Evolutionary conservation across 495 filamentous ascomycete species (phyloP).

Genomic region (Xylaria bambusicola): DNA sequence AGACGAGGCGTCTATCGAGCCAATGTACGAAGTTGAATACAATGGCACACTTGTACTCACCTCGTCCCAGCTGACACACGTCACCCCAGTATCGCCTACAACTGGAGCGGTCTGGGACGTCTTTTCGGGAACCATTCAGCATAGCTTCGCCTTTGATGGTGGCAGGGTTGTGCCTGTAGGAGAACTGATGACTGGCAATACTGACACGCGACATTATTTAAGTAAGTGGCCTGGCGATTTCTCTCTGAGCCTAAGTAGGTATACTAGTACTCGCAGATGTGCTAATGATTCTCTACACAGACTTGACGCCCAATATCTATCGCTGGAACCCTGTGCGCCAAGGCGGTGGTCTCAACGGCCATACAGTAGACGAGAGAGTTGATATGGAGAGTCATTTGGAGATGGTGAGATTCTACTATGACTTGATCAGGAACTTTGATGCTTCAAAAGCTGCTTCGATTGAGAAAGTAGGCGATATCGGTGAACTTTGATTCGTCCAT

Average conservation of each 20-base stretch:
- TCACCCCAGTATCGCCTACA: constrained; percentile 61
- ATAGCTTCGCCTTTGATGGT: constrained; percentile 54
- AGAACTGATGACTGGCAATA: constrained; percentile 71
- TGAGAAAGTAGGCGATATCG: constrained; percentile 15
- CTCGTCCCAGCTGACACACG: constrained; percentile 43
- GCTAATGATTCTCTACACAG: constrained; percentile 53
- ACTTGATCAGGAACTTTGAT: constrained; percentile 43
- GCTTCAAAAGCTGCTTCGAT: constrained; percentile 24
- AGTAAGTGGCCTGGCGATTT: constrained; percentile 42
- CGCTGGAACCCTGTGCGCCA: constrained; percentile 56
- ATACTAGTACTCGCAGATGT: constrained; percentile 32
- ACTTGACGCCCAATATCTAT: constrained; percentile 59
- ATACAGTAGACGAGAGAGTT: constrained; percentile 59
- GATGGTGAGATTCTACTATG: constrained; percentile 54
- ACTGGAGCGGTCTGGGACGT: constrained; percentile 45
- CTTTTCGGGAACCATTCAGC: constrained; percentile 62
- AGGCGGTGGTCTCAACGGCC: constrained; percentile 50
- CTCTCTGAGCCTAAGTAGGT: constrained; percentile 24
- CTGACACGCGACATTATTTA: constrained; percentile 57
- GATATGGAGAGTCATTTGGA: constrained; percentile 57
- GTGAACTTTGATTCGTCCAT: constrained; percentile 23
- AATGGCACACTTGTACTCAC: constrained; percentile 52
- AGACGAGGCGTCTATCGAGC: constrained; percentile 40
- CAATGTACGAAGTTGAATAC: constrained; percentile 56
- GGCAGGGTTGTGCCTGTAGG: constrained; percentile 62